phyloP scores from a whole-genome alignment of 1,284 basidiomycete species.

The Malassezia nana region DNA sequence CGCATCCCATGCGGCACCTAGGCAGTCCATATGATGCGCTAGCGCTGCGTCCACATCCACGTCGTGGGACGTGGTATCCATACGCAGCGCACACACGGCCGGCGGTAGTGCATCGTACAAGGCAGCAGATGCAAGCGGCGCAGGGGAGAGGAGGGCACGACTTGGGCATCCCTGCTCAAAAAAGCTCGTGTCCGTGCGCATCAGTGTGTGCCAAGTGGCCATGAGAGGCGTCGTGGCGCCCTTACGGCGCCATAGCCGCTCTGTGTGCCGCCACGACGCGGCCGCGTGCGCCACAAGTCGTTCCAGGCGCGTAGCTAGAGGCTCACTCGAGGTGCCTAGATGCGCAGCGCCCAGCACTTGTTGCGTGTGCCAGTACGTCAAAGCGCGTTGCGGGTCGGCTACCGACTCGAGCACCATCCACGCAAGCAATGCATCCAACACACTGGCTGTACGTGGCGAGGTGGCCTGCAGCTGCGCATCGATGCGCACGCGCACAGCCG shows the following conservation, averaged over 20 bases:
- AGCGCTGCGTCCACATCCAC: not conserved
- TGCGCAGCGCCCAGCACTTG: not conserved
- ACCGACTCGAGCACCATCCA: not conserved
- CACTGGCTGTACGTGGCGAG: not conserved
- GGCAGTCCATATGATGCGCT: not conserved
- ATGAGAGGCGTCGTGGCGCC: not conserved
- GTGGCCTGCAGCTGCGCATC: not conserved
- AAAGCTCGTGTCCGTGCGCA: not conserved
- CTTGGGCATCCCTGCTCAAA: conserved; percentile 3
- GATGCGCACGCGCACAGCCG: not conserved
- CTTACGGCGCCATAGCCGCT: not conserved
- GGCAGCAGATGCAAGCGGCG: not conserved
- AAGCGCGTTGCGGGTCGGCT: not conserved
- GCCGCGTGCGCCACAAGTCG: not conserved
- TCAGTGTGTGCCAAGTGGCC: not conserved
- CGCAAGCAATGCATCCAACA: not conserved
- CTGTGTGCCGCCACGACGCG: not conserved
- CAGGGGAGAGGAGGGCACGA: not conserved
- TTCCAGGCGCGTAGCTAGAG: not conserved
- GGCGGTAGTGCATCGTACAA: not conserved
- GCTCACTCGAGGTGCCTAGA: not conserved
- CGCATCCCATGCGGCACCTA: not conserved
- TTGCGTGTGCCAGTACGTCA: not conserved
- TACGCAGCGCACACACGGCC: not conserved
- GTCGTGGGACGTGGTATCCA: too few species aligned